phyloP scores from a whole-genome alignment of 352 stramenopile genomes.

The Globisporangium nodosum region DNA sequence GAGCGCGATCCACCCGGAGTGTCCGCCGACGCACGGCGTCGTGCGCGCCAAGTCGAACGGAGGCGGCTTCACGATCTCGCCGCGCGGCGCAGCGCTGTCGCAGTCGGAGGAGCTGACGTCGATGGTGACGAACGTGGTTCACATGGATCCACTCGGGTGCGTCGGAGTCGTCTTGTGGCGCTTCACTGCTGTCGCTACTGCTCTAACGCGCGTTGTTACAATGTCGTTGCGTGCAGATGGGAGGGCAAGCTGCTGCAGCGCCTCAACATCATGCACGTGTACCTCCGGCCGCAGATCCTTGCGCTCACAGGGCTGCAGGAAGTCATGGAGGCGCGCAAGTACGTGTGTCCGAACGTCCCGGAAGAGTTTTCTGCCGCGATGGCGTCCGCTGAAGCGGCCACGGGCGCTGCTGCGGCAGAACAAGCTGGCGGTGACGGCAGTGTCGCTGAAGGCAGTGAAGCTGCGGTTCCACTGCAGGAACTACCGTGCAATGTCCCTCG shows the following conservation, averaged over 20 bases:
- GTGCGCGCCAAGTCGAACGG: constrained; percentile 60
- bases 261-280: constrained; percentile 47
- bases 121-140: constrained; percentile 66
- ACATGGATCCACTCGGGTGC: constrained; percentile 52
- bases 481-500: constrained; percentile 53
- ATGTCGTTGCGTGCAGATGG: constrained; percentile 18
- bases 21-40: constrained; percentile 48
- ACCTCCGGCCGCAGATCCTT: constrained; percentile 54
- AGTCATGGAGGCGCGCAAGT: constrained; percentile 73
- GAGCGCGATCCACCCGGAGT: constrained; percentile 70
- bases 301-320: constrained; percentile 52
- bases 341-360: constrained; percentile 60
- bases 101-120: constrained; percentile 46
- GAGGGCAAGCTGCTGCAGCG: constrained; percentile 58
- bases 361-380: constrained; percentile 51
- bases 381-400: constrained; percentile 18
- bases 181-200: background rate
- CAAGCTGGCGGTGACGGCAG: background rate
- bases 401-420: background rate
- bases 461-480: constrained; percentile 25
- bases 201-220: background rate
- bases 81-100: constrained; percentile 16
- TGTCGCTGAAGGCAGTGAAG: background rate
- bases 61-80: constrained; percentile 58
- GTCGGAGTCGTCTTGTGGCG: background rate